phyloP scores from a whole-genome alignment of 208 protist species.

The Wallacemonas sp. region DNA sequence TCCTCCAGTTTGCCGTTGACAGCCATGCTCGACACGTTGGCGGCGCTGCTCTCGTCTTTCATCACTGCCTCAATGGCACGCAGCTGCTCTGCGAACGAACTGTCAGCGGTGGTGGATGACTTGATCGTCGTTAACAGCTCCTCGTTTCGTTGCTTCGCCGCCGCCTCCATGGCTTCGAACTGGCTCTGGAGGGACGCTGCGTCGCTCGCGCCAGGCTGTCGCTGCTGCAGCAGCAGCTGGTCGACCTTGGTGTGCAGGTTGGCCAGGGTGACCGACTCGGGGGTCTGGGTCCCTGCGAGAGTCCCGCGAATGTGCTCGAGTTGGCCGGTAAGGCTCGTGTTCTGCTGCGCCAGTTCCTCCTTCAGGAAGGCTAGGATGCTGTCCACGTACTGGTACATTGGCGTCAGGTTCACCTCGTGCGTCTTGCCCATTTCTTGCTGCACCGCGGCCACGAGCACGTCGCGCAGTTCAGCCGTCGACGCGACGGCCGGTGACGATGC shows the following conservation, averaged over 20 bases:
- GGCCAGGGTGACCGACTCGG: slow-evolving; percentile 1
- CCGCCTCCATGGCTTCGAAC: slow-evolving; percentile 13
- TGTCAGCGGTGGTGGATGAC: neutral
- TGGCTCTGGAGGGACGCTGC: neutral
- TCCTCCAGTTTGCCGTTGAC: slow-evolving; percentile 11
- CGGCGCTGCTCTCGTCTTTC: neutral
- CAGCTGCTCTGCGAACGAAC: neutral
- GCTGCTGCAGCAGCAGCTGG: slow-evolving; percentile 6
- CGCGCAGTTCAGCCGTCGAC: slow-evolving; percentile 29
- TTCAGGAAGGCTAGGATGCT: slow-evolving; percentile 61
- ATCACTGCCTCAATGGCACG: neutral
- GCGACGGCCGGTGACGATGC: neutral
- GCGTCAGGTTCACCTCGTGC: slow-evolving; percentile 73
- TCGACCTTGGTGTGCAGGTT: slow-evolving; percentile 5
- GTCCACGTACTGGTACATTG: slow-evolving; percentile 84
- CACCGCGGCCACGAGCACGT: slow-evolving; percentile 45
- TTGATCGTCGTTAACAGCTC: slow-evolving; percentile 12
- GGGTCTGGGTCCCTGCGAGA: neutral
- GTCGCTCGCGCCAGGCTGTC: too few species aligned
- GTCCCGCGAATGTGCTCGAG: slow-evolving; percentile 14
- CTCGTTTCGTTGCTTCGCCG: slow-evolving; percentile 12
- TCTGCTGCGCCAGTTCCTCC: slow-evolving; percentile 35
- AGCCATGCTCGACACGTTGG: neutral
- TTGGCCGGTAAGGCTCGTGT: slow-evolving; percentile 21
- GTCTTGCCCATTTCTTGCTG: slow-evolving; percentile 52